These are phyloP conservation scores for Avena atlantica DNA, from an alignment of 176 grass and related monocot genomes.

Conservation along the genomic window DNA sequence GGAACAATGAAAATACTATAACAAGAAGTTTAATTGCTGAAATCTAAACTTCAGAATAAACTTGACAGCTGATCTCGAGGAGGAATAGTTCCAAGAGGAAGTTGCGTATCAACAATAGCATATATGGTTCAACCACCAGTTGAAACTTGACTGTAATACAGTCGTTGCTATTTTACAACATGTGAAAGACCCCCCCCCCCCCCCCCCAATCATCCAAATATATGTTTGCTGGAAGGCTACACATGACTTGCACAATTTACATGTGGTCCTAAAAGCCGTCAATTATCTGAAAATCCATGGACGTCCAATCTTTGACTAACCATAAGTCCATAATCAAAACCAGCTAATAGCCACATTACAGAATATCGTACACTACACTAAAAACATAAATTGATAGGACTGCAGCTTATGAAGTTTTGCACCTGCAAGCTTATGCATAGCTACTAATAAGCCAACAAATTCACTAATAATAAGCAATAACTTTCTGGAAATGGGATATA, in stretches of 20 bases:
- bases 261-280: not conserved
- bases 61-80: not conserved
- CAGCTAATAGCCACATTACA: not conserved
- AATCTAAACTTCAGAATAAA: not conserved
- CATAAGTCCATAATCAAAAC: too few relatives aligned
- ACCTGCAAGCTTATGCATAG: not conserved
- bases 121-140: too few relatives aligned
- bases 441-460: not conserved
- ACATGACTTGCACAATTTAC: not conserved
- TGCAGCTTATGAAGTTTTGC: not conserved
- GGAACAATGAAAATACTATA: not conserved
- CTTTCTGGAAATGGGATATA: not conserved
- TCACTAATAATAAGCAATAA: not conserved
- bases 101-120: not conserved
- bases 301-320: not conserved
- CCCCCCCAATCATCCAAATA: too few relatives aligned
- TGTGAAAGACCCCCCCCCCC: not conserved
- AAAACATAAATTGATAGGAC: not conserved
- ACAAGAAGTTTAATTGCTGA: not conserved
- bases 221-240: too few relatives aligned
- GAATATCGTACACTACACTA: not conserved
- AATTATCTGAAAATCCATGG: not conserved
- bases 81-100: not conserved
- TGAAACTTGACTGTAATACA: too few relatives aligned
- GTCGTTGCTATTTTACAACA: not conserved